A percentile compares a stretch with the other conserved stretches of the same genome.
phyloP scores from a whole-genome alignment of 805 yeast genomes.

The Schwanniomyces yamadae region DNA sequence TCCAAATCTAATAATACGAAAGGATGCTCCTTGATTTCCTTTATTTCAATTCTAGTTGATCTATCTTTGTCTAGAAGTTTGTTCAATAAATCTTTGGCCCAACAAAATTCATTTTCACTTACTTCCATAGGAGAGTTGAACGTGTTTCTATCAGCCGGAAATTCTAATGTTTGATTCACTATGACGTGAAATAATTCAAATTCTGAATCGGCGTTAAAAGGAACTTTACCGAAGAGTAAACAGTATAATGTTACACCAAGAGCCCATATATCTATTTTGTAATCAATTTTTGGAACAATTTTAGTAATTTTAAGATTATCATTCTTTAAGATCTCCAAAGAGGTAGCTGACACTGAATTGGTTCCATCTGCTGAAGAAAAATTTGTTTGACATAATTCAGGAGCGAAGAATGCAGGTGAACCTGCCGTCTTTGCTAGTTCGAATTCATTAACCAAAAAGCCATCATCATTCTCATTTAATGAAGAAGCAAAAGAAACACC shows the following conservation, averaged over 20 bases:
- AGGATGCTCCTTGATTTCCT: constrained; percentile 73
- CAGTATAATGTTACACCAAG: constrained; percentile 90
- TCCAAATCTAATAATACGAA: constrained; percentile 50
- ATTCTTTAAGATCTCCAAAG: constrained; percentile 22
- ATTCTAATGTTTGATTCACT: constrained; percentile 54
- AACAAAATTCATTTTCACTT: constrained; percentile 41
- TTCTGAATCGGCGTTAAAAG: constrained; percentile 85
- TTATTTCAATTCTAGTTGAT: constrained; percentile 60
- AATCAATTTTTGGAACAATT: constrained; percentile 54
- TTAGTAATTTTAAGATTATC: constrained; percentile 18
- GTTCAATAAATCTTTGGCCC: constrained; percentile 57
- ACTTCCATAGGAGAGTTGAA: constrained; percentile 42
- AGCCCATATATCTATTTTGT: constrained; percentile 97
- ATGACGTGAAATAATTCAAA: constrained; percentile 84
- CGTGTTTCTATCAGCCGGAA: constrained; percentile 46
- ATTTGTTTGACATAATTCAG: constrained; percentile 78
- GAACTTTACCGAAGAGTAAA: constrained; percentile 80
- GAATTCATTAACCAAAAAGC: constrained; percentile 48
- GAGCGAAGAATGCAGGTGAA: constrained; percentile 95
- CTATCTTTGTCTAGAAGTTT: constrained; percentile 73
- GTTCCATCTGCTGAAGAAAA: constrained; percentile 19
- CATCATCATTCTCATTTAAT: constrained; percentile 44
- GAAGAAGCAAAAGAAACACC: constrained; percentile 83
- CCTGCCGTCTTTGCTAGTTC: constrained; percentile 96
- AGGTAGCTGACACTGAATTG: constrained; percentile 16